Percentiles rank a stretch among this genome's conserved stretches.
Conservation (phyloP, 2,329 filamentous ascomycete species). For the Sarocladium kiliense region DNA sequence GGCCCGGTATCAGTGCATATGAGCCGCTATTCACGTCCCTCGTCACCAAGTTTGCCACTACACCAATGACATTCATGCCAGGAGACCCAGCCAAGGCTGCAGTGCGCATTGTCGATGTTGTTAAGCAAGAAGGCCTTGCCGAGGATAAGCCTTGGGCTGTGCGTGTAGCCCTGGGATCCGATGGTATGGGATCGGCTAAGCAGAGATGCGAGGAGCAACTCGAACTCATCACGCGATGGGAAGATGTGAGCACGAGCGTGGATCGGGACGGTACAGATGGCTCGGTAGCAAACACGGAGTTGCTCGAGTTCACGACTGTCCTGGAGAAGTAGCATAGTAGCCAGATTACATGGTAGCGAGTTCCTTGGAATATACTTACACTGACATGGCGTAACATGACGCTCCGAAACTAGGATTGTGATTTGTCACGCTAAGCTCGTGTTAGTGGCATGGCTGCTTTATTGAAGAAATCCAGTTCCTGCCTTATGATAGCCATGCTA, state of each 20-base stretch:
- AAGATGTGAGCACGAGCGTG: slow-evolving; percentile 18
- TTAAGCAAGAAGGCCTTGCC: slow-evolving; percentile 21
- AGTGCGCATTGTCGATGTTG: slow-evolving; percentile 19
- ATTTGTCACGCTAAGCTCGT: no score
- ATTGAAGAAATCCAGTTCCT: no score
- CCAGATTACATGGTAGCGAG: no score
- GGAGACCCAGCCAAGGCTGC: slow-evolving; percentile 20
- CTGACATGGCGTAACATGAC: no score
- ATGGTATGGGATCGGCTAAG: slow-evolving; percentile 19
- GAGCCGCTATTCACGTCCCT: slow-evolving; percentile 16
- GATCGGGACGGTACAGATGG: slow-evolving; percentile 14
- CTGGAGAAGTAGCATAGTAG: neutral
- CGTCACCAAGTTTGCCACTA: slow-evolving; percentile 16
- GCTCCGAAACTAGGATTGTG: no score
- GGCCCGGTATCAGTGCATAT: slow-evolving; percentile 16
- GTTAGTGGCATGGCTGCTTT: no score
- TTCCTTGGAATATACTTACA: no score
- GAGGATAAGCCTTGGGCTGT: slow-evolving; percentile 19
- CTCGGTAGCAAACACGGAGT: neutral
- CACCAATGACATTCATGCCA: slow-evolving; percentile 19
- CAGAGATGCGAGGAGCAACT: slow-evolving; percentile 18
- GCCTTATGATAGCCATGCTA: no score
- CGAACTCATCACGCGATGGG: slow-evolving; percentile 17
- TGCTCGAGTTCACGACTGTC: neutral
- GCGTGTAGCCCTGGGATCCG: slow-evolving; percentile 25